A percentile compares a stretch with the other conserved stretches of the same genome.
Conservation (phyloP, 768 basidiomycete species). For the Russula olivacea region DNA sequence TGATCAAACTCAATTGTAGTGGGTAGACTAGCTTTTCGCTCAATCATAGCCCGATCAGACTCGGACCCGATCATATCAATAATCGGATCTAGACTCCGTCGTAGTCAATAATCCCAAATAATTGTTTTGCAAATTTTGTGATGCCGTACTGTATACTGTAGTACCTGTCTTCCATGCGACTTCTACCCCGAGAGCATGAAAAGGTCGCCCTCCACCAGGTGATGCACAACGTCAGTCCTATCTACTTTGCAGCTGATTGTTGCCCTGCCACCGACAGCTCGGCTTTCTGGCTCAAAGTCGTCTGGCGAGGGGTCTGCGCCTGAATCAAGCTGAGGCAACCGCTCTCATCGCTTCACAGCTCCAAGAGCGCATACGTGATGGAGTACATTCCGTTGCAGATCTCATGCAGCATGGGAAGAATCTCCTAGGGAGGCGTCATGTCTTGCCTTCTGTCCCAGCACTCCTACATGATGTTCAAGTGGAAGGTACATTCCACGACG, state of each 20-base stretch:
- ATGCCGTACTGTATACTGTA: no score
- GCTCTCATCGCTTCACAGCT: constrained; percentile 89
- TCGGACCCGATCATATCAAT: no score
- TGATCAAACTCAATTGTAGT: no score
- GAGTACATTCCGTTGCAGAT: constrained; percentile 73
- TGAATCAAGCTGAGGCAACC: constrained; percentile 84
- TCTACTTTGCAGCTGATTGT: constrained; percentile 2
- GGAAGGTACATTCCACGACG: constrained; percentile 86
- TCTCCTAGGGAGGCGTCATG: constrained; percentile 82
- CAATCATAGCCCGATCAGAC: no score
- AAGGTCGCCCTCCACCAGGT: constrained; percentile 71
- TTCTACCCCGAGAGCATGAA: constrained; percentile 69
- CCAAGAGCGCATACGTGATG: constrained; percentile 94
- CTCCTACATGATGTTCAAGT: constrained; percentile 87
- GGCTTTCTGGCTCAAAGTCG: constrained; percentile 92
- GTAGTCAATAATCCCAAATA: no score
- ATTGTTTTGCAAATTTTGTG: no score
- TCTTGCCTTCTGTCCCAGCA: constrained; percentile 70
- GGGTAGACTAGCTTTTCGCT: no score
- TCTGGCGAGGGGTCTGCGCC: constrained; percentile 82
- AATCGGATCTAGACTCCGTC: no score
- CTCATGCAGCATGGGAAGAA: constrained; percentile 93
- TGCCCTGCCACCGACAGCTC: constrained; percentile 40
- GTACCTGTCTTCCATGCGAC: constrained; percentile 59
- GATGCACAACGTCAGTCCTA: constrained; percentile 28